Percentiles rank a stretch among this genome's conserved stretches.
Conservation (phyloP, 441 rosid species). For the Adansonia rubrostipa region DNA sequence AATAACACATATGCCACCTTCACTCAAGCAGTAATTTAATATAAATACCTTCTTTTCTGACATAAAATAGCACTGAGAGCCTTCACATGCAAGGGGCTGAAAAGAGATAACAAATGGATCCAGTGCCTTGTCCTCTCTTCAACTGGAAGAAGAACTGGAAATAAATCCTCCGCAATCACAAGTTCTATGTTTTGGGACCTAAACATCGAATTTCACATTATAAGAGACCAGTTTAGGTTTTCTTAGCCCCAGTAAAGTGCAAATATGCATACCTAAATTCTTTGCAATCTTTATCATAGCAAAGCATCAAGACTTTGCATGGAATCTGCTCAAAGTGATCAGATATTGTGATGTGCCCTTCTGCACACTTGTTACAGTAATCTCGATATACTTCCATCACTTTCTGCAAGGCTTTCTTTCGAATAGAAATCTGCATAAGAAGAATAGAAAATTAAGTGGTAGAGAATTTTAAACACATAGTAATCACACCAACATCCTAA, state of each 20-base stretch:
- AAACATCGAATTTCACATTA: slow-evolving; percentile 30
- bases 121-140: slow-evolving; percentile 81
- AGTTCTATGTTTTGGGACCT: slow-evolving; percentile 82
- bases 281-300: slow-evolving; percentile 78
- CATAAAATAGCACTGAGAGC: slow-evolving; percentile 70
- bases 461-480: slow-evolving; percentile 18
- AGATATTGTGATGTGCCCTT: slow-evolving; percentile 59
- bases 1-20: slow-evolving; percentile 29
- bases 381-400: slow-evolving; percentile 79
- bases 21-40: slow-evolving; percentile 27
- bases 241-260: slow-evolving; percentile 25
- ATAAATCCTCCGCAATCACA: slow-evolving; percentile 74
- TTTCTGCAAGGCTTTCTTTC: slow-evolving; percentile 82
- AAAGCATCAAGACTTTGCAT: slow-evolving; percentile 81
- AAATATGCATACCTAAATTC: slow-evolving; percentile 66
- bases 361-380: slow-evolving; percentile 78
- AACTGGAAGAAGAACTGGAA: slow-evolving; percentile 65
- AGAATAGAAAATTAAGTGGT: slow-evolving; percentile 23
- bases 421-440: slow-evolving; percentile 64
- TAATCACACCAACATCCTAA: slow-evolving; percentile 15
- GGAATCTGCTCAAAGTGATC: slow-evolving; percentile 84
- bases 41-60: slow-evolving; percentile 74
- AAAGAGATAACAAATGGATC: slow-evolving; percentile 77
- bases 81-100: slow-evolving; percentile 72
- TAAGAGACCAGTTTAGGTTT: background rate